Evolutionary conservation across 257 asterid genomes (phyloP).

Genomic region (Ajuga chamaepitys): DNA sequence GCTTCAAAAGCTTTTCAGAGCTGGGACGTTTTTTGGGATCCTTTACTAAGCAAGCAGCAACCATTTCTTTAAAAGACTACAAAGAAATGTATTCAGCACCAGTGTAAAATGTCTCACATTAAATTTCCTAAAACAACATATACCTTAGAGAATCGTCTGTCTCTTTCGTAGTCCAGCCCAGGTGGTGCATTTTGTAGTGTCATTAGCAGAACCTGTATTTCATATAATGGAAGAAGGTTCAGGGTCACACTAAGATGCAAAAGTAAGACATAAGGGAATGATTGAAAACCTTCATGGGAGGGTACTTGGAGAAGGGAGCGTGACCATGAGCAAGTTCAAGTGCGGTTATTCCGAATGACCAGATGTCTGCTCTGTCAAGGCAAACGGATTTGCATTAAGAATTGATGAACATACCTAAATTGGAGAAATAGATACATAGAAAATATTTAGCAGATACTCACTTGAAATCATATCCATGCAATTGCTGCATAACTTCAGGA

Average conservation of each 20-base stretch:
- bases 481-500: constrained; percentile 98
- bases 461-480: constrained; percentile 99
- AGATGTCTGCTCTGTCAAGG: constrained; percentile 89
- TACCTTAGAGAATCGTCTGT: constrained; percentile 94
- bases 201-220: constrained; percentile 91
- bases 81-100: constrained; percentile 25
- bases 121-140: constrained; percentile 23
- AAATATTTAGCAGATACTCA: constrained; percentile 26
- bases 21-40: constrained; percentile 99
- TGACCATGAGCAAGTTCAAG: constrained; percentile 99
- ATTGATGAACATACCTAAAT: constrained; percentile 13
- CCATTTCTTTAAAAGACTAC: constrained; percentile 94
- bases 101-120: constrained; percentile 6
- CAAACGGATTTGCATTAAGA: constrained; percentile 20
- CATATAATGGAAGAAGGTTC: constrained; percentile 15
- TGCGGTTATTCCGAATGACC: constrained; percentile 98
- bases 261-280: neutral
- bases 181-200: constrained; percentile 99
- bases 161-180: constrained; percentile 97
- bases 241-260: constrained; percentile 5
- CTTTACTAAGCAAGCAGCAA: constrained; percentile 97
- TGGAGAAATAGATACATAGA: neutral
- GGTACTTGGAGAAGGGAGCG: constrained; percentile 98
- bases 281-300: constrained; percentile 89
- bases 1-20: constrained; percentile 95